A percentile compares a stretch with the other conserved stretches of the same genome.
Evolutionary conservation across 495 filamentous ascomycete genomes (phyloP).

Genomic region (Hyaloscypha hepaticicola): DNA sequence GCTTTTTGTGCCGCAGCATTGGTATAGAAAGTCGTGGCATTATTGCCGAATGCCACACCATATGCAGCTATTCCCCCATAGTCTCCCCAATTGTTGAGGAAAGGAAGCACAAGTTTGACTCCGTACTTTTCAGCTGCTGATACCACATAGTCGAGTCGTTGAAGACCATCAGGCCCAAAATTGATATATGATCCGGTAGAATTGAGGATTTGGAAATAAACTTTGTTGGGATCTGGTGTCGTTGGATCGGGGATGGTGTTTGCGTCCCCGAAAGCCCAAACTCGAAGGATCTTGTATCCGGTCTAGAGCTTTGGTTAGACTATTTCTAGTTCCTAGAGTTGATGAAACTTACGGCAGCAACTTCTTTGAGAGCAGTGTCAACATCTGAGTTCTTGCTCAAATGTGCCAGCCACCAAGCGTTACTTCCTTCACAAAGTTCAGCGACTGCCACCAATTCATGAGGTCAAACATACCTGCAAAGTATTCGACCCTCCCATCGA

Average conservation of each 20-base stretch:
- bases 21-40: constrained; percentile 34
- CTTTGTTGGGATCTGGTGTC: constrained; percentile 20
- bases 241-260: constrained; percentile 39
- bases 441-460: not conserved
- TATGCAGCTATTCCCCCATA: constrained; percentile 70
- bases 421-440: constrained; percentile 42
- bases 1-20: constrained; percentile 41
- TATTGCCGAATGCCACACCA: constrained; percentile 36
- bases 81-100: constrained; percentile 60
- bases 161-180: constrained; percentile 53
- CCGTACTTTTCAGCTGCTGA: constrained; percentile 52
- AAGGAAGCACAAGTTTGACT: constrained; percentile 53
- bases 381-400: constrained; percentile 50
- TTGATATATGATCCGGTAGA: constrained; percentile 41
- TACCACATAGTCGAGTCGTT: constrained; percentile 60
- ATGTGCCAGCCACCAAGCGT: constrained; percentile 57
- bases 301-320: constrained; percentile 26
- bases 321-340: not conserved
- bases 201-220: constrained; percentile 40
- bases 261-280: constrained; percentile 59
- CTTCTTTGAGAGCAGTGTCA: constrained; percentile 43
- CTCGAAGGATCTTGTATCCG: constrained; percentile 51
- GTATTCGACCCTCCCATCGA: constrained; percentile 47
- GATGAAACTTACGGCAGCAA: constrained; percentile 24
- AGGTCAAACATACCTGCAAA: constrained; percentile 16